Evolutionary conservation across 139 green algal species (phyloP), one percentile per base, ranked within the genome.

Genomic region (Micromonas commoda): DNA sequence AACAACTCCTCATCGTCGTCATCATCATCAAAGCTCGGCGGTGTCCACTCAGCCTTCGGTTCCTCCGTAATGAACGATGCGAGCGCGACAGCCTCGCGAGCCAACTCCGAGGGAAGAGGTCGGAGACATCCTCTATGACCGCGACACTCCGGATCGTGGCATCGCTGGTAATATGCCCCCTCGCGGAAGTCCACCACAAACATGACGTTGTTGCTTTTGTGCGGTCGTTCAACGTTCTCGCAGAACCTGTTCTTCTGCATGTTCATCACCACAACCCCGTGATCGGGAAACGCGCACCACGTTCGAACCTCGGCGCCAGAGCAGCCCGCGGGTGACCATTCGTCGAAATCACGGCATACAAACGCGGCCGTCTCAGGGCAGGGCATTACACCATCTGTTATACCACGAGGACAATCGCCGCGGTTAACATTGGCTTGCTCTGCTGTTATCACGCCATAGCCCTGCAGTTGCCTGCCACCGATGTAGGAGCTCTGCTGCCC

Each of bases 131-230:
- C 39, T 32, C 69, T 33, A 9, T 35, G 51, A 0, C 57, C 54
- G 32, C 53, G 29, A 29, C 72, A 78, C 16, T 78, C 72, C n/a
- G 72, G 72, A 52, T 78, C 72, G 52, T 78, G 72, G n/a, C 72
- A 78, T 61, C 38, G 37, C 72, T 78, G 72, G 33, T 78, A 68
- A 29, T 78, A 80, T 32, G 38, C 74, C 1, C 26, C 53, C 19
- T 39, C 32, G 21, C 38, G 61, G 19, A 71, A 73, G 51, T 80
- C 74, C 26, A 80, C 16, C 6, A 73, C 38, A 16, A 70, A 80
- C 34, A 73, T 63, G 0, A 80, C 74, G 19, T 67, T 72, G 34
- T 80, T 80, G 37, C 34, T 66, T 35, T 73, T 80, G 74, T 80
- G 74, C 34, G n/a, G 4, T 1, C 74, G 61, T 52, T 80, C 34